Conservation (phyloP, 192 early-diverging fungal species). For the Kickxella alabastrina region DNA sequence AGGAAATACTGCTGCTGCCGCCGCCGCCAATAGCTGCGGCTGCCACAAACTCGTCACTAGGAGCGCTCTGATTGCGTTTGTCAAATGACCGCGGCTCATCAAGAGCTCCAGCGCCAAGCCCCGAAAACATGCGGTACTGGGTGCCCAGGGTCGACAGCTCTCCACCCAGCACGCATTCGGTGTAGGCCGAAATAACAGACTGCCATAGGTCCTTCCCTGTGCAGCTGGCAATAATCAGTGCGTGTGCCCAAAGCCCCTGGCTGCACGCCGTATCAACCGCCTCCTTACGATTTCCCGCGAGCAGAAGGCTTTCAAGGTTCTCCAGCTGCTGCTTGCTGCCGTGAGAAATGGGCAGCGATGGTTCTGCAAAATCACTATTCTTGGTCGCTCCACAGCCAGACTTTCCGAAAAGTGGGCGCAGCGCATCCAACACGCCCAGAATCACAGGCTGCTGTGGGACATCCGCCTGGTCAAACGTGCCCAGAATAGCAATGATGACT, state of each 20-base stretch:
- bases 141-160: conserved; percentile 52
- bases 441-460: conserved; percentile 3
- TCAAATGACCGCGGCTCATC: conserved; percentile 1
- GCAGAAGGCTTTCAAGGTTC: conserved; percentile 29
- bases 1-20: too few relatives aligned
- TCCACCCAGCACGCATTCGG: conserved; percentile 51
- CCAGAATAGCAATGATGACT: conserved; percentile 23
- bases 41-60: conserved; percentile 18
- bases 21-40: conserved; percentile 22
- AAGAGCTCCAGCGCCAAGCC: conserved; percentile 52
- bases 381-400: conserved; percentile 22
- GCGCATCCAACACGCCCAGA: conserved; percentile 47
- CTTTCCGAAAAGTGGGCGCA: conserved; percentile 50
- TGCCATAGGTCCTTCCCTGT: conserved; percentile 80
- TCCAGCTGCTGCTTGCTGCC: conserved; percentile 21
- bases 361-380: neutral
- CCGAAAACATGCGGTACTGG: conserved; percentile 68
- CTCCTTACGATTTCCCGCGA: conserved; percentile 39
- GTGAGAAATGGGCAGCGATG: conserved; percentile 12
- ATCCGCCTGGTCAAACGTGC: conserved; percentile 18
- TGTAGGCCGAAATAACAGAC: conserved; percentile 71
- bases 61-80: neutral
- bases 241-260: conserved; percentile 77
- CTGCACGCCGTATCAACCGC: conserved; percentile 50
- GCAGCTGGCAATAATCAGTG: conserved; percentile 83